A percentile compares a stretch with the other conserved stretches of the same genome.
phyloP scores from a whole-genome alignment of 2,329 filamentous ascomycete genomes.

The Paracoccidioides lutzii region DNA sequence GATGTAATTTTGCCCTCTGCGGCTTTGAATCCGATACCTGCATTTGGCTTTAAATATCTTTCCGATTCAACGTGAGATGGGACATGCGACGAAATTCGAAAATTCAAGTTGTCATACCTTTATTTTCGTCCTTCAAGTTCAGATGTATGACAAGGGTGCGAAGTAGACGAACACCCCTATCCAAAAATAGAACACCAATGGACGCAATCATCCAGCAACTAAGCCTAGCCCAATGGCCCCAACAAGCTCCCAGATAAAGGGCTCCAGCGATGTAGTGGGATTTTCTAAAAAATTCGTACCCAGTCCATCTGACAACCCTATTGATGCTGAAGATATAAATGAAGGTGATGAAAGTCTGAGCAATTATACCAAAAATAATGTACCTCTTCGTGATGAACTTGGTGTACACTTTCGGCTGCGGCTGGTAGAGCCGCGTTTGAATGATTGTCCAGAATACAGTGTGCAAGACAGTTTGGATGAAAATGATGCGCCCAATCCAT shows the following conservation, averaged over 20 bases:
- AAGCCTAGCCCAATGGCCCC: constrained; percentile 59
- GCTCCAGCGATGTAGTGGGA: constrained; percentile 60
- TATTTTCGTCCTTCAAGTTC: constrained; percentile 34
- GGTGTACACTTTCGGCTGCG: constrained; percentile 48
- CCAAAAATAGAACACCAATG: constrained; percentile 51
- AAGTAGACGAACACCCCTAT: constrained; percentile 46
- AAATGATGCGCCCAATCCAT: constrained; percentile 62
- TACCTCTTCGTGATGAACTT: constrained; percentile 52
- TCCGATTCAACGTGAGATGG: not conserved
- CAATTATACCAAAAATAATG: constrained; percentile 60
- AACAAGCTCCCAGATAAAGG: constrained; percentile 62
- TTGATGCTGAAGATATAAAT: constrained; percentile 48
- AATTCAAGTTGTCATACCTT: constrained; percentile 5
- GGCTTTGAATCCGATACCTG: constrained; percentile 42
- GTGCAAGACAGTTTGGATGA: constrained; percentile 54
- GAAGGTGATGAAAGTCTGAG: constrained; percentile 50
- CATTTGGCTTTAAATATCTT: constrained; percentile 8
- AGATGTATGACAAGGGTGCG: constrained; percentile 51
- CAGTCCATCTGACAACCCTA: constrained; percentile 50
- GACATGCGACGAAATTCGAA: not conserved
- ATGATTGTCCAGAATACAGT: constrained; percentile 59
- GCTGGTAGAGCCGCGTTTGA: constrained; percentile 55
- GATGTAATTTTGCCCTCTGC: constrained; percentile 39
- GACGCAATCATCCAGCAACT: constrained; percentile 56
- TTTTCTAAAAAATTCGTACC: constrained; percentile 68